Conservation (phyloP, 23 red algal species). For the Gracilaria caudata region DNA sequence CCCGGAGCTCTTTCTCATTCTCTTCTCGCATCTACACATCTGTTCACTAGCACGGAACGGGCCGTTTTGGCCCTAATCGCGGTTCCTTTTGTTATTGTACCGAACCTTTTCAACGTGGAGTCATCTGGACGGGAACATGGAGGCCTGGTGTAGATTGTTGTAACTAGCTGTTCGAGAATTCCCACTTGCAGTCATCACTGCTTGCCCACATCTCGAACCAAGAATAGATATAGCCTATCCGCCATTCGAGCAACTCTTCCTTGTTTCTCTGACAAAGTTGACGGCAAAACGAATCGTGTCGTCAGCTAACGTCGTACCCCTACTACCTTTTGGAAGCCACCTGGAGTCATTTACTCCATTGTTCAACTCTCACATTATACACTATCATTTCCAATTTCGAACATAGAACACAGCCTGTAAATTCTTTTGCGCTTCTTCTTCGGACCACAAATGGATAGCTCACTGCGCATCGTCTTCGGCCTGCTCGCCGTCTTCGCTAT, state of each 20-base stretch:
- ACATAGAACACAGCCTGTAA: not conserved
- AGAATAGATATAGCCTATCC: not conserved
- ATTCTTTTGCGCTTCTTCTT: not conserved
- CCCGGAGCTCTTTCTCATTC: not conserved
- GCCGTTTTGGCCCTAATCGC: not conserved
- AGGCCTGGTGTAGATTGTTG: not conserved
- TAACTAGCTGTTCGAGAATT: not conserved
- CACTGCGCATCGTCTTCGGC: not conserved
- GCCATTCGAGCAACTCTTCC: not conserved
- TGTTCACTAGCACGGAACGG: not conserved
- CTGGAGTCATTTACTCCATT: not conserved
- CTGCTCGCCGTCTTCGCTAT: not conserved
- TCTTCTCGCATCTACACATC: not conserved
- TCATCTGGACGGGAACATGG: not conserved
- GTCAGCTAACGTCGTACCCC: not conserved
- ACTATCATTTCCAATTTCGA: not conserved
- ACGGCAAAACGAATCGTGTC: constrained; percentile 3
- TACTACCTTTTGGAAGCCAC: not conserved
- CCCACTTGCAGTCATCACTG: not conserved
- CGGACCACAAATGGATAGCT: not conserved
- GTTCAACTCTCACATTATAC: not conserved
- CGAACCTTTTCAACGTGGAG: constrained; percentile 6
- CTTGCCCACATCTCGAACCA: not conserved
- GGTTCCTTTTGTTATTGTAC: not conserved
- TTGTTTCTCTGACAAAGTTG: constrained; percentile 2